phyloP scores from a whole-genome alignment of 2,329 filamentous ascomycete genomes.

The Waltergamsia citrina region DNA sequence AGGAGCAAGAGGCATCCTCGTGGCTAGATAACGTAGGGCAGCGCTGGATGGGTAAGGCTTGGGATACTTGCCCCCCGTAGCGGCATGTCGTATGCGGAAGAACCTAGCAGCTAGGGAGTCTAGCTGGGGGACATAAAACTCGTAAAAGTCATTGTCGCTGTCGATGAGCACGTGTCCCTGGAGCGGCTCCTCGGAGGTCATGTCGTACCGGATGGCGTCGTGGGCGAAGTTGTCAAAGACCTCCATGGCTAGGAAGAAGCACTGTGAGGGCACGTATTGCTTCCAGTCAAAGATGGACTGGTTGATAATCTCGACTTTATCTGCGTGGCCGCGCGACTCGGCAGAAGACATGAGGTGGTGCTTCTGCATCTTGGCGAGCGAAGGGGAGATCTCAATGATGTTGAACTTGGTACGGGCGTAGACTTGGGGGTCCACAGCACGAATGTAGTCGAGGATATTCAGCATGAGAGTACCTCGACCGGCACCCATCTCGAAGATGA shows the following conservation, averaged over 20 bases:
- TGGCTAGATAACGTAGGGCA: slow-evolving; percentile 51
- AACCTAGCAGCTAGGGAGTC: slow-evolving; percentile 79
- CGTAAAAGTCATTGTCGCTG: slow-evolving; percentile 78
- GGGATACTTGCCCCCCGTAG: slow-evolving; percentile 54
- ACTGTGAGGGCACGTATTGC: slow-evolving; percentile 77
- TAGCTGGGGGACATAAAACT: slow-evolving; percentile 76
- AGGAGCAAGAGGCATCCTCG: slow-evolving; percentile 57
- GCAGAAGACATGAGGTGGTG: slow-evolving; percentile 61
- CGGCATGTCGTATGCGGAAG: slow-evolving; percentile 73
- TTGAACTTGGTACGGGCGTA: slow-evolving; percentile 90
- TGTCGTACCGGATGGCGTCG: slow-evolving; percentile 86
- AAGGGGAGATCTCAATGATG: slow-evolving; percentile 88
- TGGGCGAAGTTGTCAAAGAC: slow-evolving; percentile 99
- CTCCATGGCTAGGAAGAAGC: slow-evolving; percentile 96
- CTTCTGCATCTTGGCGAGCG: slow-evolving; percentile 69
- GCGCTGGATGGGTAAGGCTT: slow-evolving; percentile 46
- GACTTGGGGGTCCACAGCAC: slow-evolving; percentile 78
- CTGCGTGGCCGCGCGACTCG: slow-evolving; percentile 63
- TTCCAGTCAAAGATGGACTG: slow-evolving; percentile 92
- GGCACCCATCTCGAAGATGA: slow-evolving; percentile 98
- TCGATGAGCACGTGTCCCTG: slow-evolving; percentile 89
- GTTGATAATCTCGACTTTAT: slow-evolving; percentile 91
- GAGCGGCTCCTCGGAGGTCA: slow-evolving; percentile 67
- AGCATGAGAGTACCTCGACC: slow-evolving; percentile 97
- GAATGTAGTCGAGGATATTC: slow-evolving; percentile 95